Base-by-base conservation (phyloP, 2,329 filamentous ascomycete genomes). In the Calonectria crousiana region DNA sequence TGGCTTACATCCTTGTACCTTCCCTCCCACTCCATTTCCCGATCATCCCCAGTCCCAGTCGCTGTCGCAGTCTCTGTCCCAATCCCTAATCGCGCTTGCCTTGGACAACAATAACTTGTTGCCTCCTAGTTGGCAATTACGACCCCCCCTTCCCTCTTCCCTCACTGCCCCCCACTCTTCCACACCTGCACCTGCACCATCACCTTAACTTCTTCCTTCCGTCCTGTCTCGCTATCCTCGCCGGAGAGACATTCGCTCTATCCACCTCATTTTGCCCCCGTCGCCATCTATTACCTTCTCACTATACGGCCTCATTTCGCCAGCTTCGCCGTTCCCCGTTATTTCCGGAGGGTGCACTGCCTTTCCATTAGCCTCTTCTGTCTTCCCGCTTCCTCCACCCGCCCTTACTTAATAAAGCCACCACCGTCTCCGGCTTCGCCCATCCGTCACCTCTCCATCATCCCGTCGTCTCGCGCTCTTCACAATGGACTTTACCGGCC, bases 401-500 rank as follows among this genome's bases (percentile, higher is more conserved):
- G 67, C 26, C 44, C 32, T 52, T 51, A 44, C 38, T 52, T 52
- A 49, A 58, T 66, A 65, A 66, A 73, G 62, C 44, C 51, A 52
- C 47, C 58, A 62, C 58, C 58, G 28, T 51, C 60, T 71, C 67
- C 71, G 36, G 60, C 71, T 64, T 73, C 51, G 71, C 47, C 64
- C 60, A 47, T 47, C 36, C 38, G 36, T 65, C 51, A 56, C 64
- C 53, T 44, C 49, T 34, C 60, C 66, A 66, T 60, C 73, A 78
- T 69, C 70, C 68, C 72, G 52, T 53, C 74, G 74, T 66, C 53
- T 72, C 58, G 36, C 53, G 53, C 67, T 69, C 36, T 74, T 74
- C 75, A 76, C 74, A 77, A 91, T 91, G 90, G 89, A 91, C 81
- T 91, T 88, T 83, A 85, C 88, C 60, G 76, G 78, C 65, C 84